Conservation (phyloP, 352 stramenopile species). For the Pythium guiyangense region DNA sequence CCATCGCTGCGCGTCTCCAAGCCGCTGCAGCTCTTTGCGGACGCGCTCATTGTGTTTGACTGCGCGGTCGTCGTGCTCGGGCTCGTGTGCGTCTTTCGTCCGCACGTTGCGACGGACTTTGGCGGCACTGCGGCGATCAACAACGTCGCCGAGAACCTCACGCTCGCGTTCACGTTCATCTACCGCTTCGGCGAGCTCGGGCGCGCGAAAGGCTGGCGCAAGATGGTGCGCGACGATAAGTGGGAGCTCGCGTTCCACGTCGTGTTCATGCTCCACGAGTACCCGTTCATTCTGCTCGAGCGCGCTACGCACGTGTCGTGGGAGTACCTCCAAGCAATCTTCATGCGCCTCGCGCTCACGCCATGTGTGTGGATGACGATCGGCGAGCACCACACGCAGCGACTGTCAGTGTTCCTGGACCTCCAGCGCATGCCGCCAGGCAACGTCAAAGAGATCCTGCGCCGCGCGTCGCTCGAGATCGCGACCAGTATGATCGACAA, state of each 20-base stretch:
- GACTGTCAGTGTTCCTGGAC: not conserved
- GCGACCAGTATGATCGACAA: too few species aligned
- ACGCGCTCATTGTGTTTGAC: slow-evolving; percentile 26
- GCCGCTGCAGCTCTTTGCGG: slow-evolving; percentile 13
- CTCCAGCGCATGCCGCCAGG: too few species aligned
- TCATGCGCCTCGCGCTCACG: slow-evolving; percentile 23
- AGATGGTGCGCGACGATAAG: slow-evolving; percentile 19
- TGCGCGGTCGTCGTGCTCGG: slow-evolving; percentile 13
- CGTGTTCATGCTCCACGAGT: slow-evolving; percentile 29
- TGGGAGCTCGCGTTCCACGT: slow-evolving; percentile 27
- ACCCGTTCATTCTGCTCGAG: slow-evolving; percentile 28
- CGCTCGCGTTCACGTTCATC: slow-evolving; percentile 29
- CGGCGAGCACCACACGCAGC: slow-evolving; percentile 22
- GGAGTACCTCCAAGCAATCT: slow-evolving; percentile 26
- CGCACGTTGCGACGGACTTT: slow-evolving; percentile 1
- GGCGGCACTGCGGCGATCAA: slow-evolving; percentile 14
- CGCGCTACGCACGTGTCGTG: slow-evolving; percentile 16
- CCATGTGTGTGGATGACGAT: slow-evolving; percentile 39
- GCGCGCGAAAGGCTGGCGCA: slow-evolving; percentile 6
- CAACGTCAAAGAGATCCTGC: too few species aligned
- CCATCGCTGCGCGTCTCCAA: not conserved
- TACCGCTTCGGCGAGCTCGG: slow-evolving; percentile 21
- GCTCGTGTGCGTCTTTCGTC: slow-evolving; percentile 17
- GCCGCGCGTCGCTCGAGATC: too few species aligned
- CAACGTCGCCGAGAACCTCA: slow-evolving; percentile 19